Evolutionary conservation across 1,139 yeast species (phyloP), one percentile per base, ranked within the genome.

Genomic region (Saccharomycopsis hybrid): DNA sequence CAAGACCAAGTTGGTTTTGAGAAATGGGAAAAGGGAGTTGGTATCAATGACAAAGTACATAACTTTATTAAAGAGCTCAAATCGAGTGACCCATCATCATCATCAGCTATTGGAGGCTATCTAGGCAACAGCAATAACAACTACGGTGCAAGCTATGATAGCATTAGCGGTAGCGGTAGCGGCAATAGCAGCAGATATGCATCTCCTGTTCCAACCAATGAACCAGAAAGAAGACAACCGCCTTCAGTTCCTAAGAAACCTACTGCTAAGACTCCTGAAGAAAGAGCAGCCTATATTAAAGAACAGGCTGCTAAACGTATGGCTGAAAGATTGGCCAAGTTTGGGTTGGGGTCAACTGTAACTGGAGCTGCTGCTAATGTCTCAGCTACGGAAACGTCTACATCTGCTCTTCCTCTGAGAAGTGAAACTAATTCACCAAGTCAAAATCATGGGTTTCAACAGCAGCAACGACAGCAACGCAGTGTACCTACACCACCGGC

Each of bases 271-370:
- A 68, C 71, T 13, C 74, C 76, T 7, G 85, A 79, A 57, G 95
- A 87, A 51, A 75, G 96, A 57, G 77, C 94, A 5, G 90, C 90
- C 4, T 81, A 82, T 58, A 83, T 89, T 54, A 88, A 87, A 62
- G 96, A 92, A 9, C 95, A 87, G 60, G 97, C 97, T 0, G 87
- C 85, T 59, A 80, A 84, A 65, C 78, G 88, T 61, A 89, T 90
- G 95, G 83, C 81, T 56, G 97, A 89, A 60, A 74, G 94, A 59
- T 73, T 89, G 62, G 96, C 96, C 1, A 85, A 85, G 56, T 74
- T 90, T 53, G 97, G 97, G 1, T 70, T 77, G 32, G 72, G 84
- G 57, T 64, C 65, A 39, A n/a, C n/a, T n/a, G n/a, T n/a, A n/a
- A 53, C 58, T 37, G 48, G 55, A 36, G 40, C 52, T 40, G n/a